phyloP scores from a whole-genome alignment of 2,329 filamentous ascomycete genomes.

The Epichloe scottii region DNA sequence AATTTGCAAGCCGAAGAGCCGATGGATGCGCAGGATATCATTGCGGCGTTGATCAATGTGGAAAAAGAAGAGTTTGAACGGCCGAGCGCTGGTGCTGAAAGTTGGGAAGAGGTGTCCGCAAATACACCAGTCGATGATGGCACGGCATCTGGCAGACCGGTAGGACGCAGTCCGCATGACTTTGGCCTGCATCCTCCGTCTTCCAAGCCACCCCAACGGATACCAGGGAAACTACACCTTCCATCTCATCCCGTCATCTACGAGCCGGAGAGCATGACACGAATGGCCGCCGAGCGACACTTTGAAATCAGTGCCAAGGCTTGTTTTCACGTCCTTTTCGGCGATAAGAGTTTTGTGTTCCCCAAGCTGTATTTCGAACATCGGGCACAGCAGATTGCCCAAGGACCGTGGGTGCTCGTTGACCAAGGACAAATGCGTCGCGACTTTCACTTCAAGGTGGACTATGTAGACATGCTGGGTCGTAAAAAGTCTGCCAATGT shows the following conservation, averaged over 20 bases:
- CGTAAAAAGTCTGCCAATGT: slow-evolving; percentile 49
- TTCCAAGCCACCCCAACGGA: slow-evolving; percentile 21
- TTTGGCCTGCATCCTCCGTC: slow-evolving; percentile 24
- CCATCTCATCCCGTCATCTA: slow-evolving; percentile 72
- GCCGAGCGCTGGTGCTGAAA: slow-evolving; percentile 63
- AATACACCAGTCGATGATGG: slow-evolving; percentile 46
- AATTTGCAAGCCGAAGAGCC: slow-evolving; percentile 63
- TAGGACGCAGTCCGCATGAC: slow-evolving; percentile 19
- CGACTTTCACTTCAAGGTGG: slow-evolving; percentile 69
- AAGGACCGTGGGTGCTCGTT: slow-evolving; percentile 69
- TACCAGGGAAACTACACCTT: slow-evolving; percentile 62
- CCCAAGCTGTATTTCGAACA: slow-evolving; percentile 80
- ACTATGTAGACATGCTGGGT: slow-evolving; percentile 53
- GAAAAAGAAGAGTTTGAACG: slow-evolving; percentile 50
- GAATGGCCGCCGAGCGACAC: slow-evolving; percentile 62
- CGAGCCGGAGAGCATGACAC: slow-evolving; percentile 69
- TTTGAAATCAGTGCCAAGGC: slow-evolving; percentile 90
- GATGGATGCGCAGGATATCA: slow-evolving; percentile 53
- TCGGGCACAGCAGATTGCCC: slow-evolving; percentile 64
- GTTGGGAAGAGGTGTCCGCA: slow-evolving; percentile 74
- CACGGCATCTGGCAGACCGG: slow-evolving; percentile 27
- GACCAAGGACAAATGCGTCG: slow-evolving; percentile 62
- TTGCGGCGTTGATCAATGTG: slow-evolving; percentile 62
- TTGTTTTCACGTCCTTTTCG: slow-evolving; percentile 91
- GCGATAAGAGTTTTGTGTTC: slow-evolving; percentile 90